phyloP scores from a whole-genome alignment of 805 yeast genomes.

The Saccharomycopsis olivae region DNA sequence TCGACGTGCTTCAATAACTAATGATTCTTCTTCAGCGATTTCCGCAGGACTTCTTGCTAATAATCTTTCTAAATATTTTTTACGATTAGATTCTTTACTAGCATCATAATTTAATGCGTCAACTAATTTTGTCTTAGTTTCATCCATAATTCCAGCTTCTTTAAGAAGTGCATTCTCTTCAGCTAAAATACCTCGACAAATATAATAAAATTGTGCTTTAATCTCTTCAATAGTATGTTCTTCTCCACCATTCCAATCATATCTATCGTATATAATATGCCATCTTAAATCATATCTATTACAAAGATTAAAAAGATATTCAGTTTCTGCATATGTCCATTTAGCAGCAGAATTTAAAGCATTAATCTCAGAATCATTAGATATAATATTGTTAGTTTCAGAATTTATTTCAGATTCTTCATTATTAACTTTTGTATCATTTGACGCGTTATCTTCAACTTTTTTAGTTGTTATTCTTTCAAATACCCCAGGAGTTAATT shows the following conservation, averaged over 20 bases:
- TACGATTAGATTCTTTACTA: conserved; percentile 66
- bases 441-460: conserved; percentile 18
- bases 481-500: conserved; percentile 53
- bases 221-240: conserved; percentile 55
- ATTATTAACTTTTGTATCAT: too few relatives aligned
- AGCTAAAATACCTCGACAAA: conserved; percentile 45
- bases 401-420: too few relatives aligned
- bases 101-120: conserved; percentile 60
- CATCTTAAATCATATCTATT: conserved; percentile 43
- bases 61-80: conserved; percentile 65
- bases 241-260: conserved; percentile 22
- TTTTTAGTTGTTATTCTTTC: conserved; percentile 36
- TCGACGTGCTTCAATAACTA: conserved; percentile 84
- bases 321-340: conserved; percentile 47
- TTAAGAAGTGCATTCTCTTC: conserved; percentile 24
- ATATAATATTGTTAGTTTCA: not conserved
- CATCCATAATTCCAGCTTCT: conserved; percentile 23
- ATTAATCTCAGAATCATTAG: conserved; percentile 2
- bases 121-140: conserved; percentile 38
- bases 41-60: conserved; percentile 87
- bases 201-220: conserved; percentile 68
- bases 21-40: conserved; percentile 93
- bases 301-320: conserved; percentile 65
- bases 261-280: conserved; percentile 57
- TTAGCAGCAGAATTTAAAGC: conserved; percentile 18